Percentiles rank a stretch among this genome's conserved stretches.
Evolutionary conservation across 2,329 filamentous ascomycete genomes (phyloP).

Genomic region (Diaporthe australafricana): DNA sequence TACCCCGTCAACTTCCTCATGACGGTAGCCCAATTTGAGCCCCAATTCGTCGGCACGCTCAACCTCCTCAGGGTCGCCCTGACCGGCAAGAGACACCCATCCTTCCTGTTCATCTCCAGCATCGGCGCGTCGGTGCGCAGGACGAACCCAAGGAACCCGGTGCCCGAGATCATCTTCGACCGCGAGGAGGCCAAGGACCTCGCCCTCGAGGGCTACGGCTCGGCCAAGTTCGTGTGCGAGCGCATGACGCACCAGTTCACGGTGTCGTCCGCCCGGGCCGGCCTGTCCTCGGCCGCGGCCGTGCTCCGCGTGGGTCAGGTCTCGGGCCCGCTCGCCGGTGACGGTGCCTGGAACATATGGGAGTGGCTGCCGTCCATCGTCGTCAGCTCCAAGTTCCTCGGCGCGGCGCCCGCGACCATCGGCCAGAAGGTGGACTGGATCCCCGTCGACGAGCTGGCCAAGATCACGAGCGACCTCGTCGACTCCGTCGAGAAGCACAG

Average conservation of each 20-base stretch:
- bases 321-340: conserved; percentile 40
- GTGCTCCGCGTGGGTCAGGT: conserved; percentile 45
- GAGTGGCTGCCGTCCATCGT: conserved; percentile 46
- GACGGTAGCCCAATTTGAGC: conserved; percentile 56
- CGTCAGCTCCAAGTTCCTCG: conserved; percentile 43
- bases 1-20: conserved; percentile 66
- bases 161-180: conserved; percentile 41
- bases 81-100: conserved; percentile 19
- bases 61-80: conserved; percentile 54
- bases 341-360: conserved; percentile 43
- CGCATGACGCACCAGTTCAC: conserved; percentile 42
- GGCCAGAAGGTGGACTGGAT: conserved; percentile 44
- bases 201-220: conserved; percentile 43
- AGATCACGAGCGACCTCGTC: conserved; percentile 42
- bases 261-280: conserved; percentile 29
- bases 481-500: conserved; percentile 34
- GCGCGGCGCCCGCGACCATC: conserved; percentile 39
- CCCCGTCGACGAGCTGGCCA: conserved; percentile 43
- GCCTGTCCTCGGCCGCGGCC: conserved; percentile 30
- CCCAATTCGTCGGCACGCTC: conserved; percentile 55
- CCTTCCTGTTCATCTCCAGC: conserved; percentile 44
- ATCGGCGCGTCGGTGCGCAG: conserved; percentile 42
- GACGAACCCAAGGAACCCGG: conserved; percentile 21
- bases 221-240: conserved; percentile 46
- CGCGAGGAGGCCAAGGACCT: conserved; percentile 35